Base-by-base conservation (phyloP, 2,329 filamentous ascomycete genomes). In the Leptographium lundbergii region DNA sequence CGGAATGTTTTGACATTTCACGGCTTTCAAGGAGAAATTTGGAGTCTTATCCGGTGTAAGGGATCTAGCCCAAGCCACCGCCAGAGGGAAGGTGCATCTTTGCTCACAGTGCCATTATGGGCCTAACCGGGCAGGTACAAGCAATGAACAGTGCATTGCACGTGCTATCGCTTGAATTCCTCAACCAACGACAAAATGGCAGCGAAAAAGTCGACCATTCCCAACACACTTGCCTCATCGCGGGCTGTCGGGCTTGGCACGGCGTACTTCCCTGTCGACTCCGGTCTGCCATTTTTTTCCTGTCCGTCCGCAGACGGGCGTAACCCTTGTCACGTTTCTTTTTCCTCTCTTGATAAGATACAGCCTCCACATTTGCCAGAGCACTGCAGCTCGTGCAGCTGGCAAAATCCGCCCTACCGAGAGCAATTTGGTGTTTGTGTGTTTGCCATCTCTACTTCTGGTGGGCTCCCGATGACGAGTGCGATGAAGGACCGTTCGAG, bases 1-100 rank as follows among this genome's bases (percentile, higher is more conserved):
- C 59, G 59, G 59, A 48, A 53, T 45, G 50, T 59, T 60, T 58
- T 61, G 59, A 48, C 56, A 47, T 58, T 29, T 39, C 45, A 53
- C 10, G 42, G 55, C 47, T 36, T 55, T 34, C 36, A 24, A 42
- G 39, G 39, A 19, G 39, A 42, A 42, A 19, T 2, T 42, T 42
- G 42, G 42, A 45, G 42, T 17, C 42, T 45, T 45, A n/a, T 45
- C 17, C 42, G 17, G 42, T 19, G 19, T 34, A 9, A 9, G 32
- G 9, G 32, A 34, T 29, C 7, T 29, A 5, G 19, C 39, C 39
- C 19, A 19, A 42, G 11, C 13, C 14, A 19, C 39, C 17, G 6
- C 39, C 39, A 19, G 17, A 19, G 19, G 42, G 42, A n/a, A 45
- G 42, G 42, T n/a, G 42, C 42, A 45, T 45, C 42, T 45, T 4